These are phyloP conservation scores for Ceratocystis harringtonii DNA, from an alignment of 2,329 filamentous ascomycete species.

Conservation along the genomic window DNA sequence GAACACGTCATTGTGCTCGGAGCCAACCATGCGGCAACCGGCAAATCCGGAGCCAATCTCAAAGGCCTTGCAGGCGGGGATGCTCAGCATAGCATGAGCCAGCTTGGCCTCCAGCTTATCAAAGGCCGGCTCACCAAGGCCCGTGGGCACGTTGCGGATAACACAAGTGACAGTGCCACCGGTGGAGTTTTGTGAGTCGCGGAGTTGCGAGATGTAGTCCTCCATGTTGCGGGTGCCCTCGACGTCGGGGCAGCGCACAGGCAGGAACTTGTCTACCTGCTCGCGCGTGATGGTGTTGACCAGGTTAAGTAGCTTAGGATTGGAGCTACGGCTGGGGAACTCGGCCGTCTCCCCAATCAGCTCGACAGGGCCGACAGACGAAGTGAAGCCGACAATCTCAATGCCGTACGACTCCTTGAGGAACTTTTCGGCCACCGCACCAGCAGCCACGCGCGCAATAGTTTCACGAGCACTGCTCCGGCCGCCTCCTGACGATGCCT, in stretches of 20 bases:
- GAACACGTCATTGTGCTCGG: slow-evolving; percentile 85
- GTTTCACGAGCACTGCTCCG: slow-evolving; percentile 88
- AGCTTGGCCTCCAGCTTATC: slow-evolving; percentile 89
- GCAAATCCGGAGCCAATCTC: slow-evolving; percentile 88
- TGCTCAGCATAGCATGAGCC: slow-evolving; percentile 85
- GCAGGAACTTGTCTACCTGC: slow-evolving; percentile 69
- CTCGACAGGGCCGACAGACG: slow-evolving; percentile 64
- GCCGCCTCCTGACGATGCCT: slow-evolving; percentile 79
- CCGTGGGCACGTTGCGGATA: slow-evolving; percentile 69
- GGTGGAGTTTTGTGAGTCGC: slow-evolving; percentile 71
- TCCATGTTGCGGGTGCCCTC: slow-evolving; percentile 57
- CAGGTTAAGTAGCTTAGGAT: slow-evolving; percentile 65
- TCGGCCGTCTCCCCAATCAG: slow-evolving; percentile 58
- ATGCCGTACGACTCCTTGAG: slow-evolving; percentile 64
- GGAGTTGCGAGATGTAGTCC: slow-evolving; percentile 59
- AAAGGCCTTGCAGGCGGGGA: slow-evolving; percentile 90
- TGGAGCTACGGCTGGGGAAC: slow-evolving; percentile 53
- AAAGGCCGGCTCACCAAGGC: slow-evolving; percentile 86
- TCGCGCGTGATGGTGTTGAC: slow-evolving; percentile 56
- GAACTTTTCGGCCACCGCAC: slow-evolving; percentile 89
- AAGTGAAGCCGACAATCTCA: slow-evolving; percentile 82
- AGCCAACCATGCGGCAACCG: slow-evolving; percentile 73
- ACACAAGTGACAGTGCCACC: slow-evolving; percentile 92
- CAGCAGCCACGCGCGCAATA: slow-evolving; percentile 80
- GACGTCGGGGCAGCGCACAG: slow-evolving; percentile 69